Conservation (phyloP, 2,329 filamentous ascomycete species). For the Verticillium klebahnii region DNA sequence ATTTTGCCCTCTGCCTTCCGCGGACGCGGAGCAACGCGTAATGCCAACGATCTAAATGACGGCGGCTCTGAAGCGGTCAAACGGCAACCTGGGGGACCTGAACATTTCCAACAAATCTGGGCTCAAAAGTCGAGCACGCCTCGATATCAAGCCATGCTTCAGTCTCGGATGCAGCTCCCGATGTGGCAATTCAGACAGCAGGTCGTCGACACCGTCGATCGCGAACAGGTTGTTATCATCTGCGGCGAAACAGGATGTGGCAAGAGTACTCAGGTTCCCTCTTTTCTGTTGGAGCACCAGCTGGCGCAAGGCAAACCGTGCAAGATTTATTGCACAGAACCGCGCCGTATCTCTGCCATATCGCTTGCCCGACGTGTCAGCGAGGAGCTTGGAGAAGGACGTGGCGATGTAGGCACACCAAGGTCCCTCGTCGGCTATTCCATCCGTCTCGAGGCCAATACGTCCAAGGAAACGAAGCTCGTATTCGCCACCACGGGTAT, state of each 20-base stretch:
- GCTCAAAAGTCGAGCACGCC: conserved; percentile 48
- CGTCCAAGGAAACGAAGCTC: conserved; percentile 73
- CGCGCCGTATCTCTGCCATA: conserved; percentile 91
- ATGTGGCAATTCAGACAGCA: conserved; percentile 82
- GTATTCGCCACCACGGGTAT: conserved; percentile 90
- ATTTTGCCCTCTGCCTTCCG: conserved; percentile 74
- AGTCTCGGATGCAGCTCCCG: conserved; percentile 73
- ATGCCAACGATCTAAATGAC: conserved; percentile 42
- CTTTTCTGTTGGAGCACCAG: conserved; percentile 87
- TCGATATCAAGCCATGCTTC: conserved; percentile 75
- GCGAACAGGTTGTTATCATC: conserved; percentile 83
- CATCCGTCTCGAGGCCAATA: conserved; percentile 87
- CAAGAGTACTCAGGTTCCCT: conserved; percentile 96
- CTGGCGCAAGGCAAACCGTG: conserved; percentile 74
- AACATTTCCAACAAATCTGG: conserved; percentile 56
- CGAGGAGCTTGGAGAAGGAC: conserved; percentile 85
- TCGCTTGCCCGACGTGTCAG: conserved; percentile 90
- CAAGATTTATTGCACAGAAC: conserved; percentile 94
- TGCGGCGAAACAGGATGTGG: conserved; percentile 97
- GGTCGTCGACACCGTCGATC: conserved; percentile 71
- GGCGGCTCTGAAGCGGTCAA: conserved; percentile 32
- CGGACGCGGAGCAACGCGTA: conserved; percentile 46
- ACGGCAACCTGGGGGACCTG: conserved; percentile 31
- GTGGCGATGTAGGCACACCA: conserved; percentile 73
- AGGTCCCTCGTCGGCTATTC: conserved; percentile 90